Base-by-base conservation (phyloP, 148 eudicot species). In the Camellia lanceoleosa region DNA sequence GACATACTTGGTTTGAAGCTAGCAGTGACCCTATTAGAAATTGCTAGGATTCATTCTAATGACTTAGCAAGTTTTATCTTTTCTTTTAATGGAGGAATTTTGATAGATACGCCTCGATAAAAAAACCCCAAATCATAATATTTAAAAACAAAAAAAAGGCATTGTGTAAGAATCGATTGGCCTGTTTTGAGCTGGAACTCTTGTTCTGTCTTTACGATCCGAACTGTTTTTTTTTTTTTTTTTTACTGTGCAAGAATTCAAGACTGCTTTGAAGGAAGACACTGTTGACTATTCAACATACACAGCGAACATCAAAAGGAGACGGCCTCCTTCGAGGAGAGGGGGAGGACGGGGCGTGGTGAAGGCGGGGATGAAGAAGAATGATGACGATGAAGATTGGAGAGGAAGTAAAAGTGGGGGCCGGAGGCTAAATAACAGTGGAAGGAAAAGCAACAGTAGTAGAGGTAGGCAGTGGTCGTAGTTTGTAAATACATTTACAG, bases 211-310 rank as follows among this genome's bases (percentile, higher is more conserved):
- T 47, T 47, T 14, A 23, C 58, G 47, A 42, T 49, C 67, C 77
- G 54, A 6, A 80, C 73, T 49, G 43, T n/a, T n/a, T n/a, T 42
- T 59, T 51, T 20, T 19, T 19, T 63, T 30, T 30, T 30, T 30
- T 30, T 30, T 30, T 30, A 71, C 63, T 38, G 42, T 11, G 16
- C 87, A 96, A 97, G 99, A 96, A 79, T 92, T 89, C 68, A 96
- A 96, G 88, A 89, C 81, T 84, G 97, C 98, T 19, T 80, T 93
- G 81, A 92, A 85, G 86, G 98, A 96, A 84, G 99, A 96, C 74
- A 96, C 98, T 3, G 80, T 96, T 5, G 98, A 96, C 78, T 96
- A 96, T 81, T 91, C 99, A 44, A 79, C 86, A n/a, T 96, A 96
- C 86, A 83, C 97, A 3, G 97, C 97, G 7, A 91, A 93, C 84